phyloP scores from a whole-genome alignment of 805 yeast genomes.

The Lipomyces chichibuensis region DNA sequence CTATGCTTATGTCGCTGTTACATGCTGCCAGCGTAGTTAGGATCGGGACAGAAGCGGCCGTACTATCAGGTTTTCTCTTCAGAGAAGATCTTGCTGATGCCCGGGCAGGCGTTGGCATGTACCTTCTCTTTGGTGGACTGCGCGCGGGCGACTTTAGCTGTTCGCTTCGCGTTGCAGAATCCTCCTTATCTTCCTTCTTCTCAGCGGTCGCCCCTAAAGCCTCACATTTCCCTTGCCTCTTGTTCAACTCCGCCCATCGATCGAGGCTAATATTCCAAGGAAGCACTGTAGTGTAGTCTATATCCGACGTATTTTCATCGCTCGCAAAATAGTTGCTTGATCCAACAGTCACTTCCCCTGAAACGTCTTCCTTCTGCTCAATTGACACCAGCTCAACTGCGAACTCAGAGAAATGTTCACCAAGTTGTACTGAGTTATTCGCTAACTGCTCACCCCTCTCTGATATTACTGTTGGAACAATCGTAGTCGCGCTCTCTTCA shows the following conservation, averaged over 20 bases:
- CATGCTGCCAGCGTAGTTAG: not conserved
- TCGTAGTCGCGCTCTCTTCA: not conserved
- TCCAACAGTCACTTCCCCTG: conserved; percentile 1
- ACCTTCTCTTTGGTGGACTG: not conserved
- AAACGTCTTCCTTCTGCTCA: conserved; percentile 1
- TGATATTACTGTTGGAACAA: not conserved
- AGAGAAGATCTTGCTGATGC: conserved; percentile 7
- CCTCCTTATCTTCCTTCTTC: conserved; percentile 4
- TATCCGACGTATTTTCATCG: conserved; percentile 12
- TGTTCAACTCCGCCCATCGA: conserved; percentile 33
- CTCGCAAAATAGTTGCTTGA: conserved; percentile 17
- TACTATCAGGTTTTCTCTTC: not conserved
- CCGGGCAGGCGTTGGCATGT: conserved; percentile 1
- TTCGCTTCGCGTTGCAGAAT: not conserved
- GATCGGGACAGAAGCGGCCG: not conserved
- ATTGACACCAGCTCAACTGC: not conserved
- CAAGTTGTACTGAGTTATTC: not conserved
- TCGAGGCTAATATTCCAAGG: conserved; percentile 34
- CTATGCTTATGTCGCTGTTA: not conserved
- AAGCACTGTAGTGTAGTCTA: conserved; percentile 28
- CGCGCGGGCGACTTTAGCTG: not conserved
- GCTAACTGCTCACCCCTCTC: not conserved
- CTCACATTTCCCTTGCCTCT: conserved; percentile 7
- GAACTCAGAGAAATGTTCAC: not conserved
- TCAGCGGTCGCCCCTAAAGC: not conserved